Base-by-base conservation (phyloP, 345 rosid genomes). In the Ceriops decandra region DNA sequence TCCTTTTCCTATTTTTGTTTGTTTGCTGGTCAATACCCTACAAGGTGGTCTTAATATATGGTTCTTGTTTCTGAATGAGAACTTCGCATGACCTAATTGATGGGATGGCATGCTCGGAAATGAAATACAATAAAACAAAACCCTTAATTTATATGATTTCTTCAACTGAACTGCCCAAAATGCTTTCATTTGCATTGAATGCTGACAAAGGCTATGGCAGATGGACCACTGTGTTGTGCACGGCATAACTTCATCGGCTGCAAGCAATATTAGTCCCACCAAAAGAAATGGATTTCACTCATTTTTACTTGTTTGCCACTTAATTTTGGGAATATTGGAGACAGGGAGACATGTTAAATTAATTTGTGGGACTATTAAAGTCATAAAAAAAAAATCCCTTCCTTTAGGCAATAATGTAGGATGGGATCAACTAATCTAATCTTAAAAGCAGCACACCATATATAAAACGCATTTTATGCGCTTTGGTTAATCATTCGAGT, bases 231-330 rank as follows among this genome's bases (percentile, higher is more conserved):
- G 17, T 21, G 49, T 60, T 58, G 67, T 78, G 83, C 80, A 81
- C 79, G 78, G 78, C 33, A 52, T 68, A 51, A 69, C 52, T 71
- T 68, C 27, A 75, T 72, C 73, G 80, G 82, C 67, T 42, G 24
- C 17, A n/a, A 72, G 73, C 70, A 80, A 24, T 24, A 83, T 67
- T 68, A 73, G 64, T 74, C 77, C 80, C 81, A 82, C 81, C 74
- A 62, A 61, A 4, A 20, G 68, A 38, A 68, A 71, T n/a, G 65
- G 63, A 52, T 59, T 72, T 76, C 26, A 61, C 61, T 77, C 77
- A 72, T 74, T 79, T 80, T 82, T 79, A 74, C 80, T 69, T 84
- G 88, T 86, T 86, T 63, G 90, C 90, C 88, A 86, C 86, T 84
- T 69, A 20, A 74, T 21, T 56, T 56, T 5, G 64, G 74, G 10